Percentiles rank a stretch among this genome's conserved stretches.
phyloP scores from a whole-genome alignment of 75 land plant species.

The Azolla pinnata region DNA sequence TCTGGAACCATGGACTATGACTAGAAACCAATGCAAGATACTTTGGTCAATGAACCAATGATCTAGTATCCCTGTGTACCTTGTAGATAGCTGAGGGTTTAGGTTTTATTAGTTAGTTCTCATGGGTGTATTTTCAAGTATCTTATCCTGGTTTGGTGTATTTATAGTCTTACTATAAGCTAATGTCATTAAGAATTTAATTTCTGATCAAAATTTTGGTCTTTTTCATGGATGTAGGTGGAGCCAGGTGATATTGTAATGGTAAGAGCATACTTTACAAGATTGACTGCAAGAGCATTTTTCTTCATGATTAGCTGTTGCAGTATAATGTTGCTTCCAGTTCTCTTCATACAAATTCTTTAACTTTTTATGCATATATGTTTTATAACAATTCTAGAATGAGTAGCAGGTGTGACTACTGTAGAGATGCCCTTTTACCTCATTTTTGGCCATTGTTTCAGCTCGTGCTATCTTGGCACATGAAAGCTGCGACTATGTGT shows the following conservation, averaged over 20 bases:
- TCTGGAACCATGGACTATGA: too few species aligned
- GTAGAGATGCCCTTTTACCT: neutral
- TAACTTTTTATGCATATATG: too few species aligned
- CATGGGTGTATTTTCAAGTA: too few species aligned
- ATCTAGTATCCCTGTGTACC: neutral
- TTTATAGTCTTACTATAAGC: too few species aligned
- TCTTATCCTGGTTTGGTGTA: too few species aligned
- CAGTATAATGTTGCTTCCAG: too few species aligned
- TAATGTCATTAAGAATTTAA: too few species aligned
- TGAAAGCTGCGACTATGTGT: slow-evolving; percentile 99
- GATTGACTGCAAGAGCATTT: neutral
- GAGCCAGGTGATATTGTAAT: slow-evolving; percentile 96
- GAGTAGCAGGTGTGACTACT: neutral
- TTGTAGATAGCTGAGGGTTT: too few species aligned
- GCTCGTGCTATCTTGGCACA: slow-evolving; percentile 96
- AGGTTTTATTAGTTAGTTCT: too few species aligned
- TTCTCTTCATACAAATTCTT: too few species aligned
- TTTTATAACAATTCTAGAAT: too few species aligned
- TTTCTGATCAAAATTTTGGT: neutral
- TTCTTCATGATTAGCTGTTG: too few species aligned
- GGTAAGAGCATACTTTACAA: slow-evolving; percentile 36
- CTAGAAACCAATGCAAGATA: neutral
- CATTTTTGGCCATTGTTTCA: slow-evolving; percentile 22
- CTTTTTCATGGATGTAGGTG: slow-evolving; percentile 43
- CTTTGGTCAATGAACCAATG: neutral